phyloP scores from a whole-genome alignment of 164 flowering plant genomes.

The Vitis rupestris region DNA sequence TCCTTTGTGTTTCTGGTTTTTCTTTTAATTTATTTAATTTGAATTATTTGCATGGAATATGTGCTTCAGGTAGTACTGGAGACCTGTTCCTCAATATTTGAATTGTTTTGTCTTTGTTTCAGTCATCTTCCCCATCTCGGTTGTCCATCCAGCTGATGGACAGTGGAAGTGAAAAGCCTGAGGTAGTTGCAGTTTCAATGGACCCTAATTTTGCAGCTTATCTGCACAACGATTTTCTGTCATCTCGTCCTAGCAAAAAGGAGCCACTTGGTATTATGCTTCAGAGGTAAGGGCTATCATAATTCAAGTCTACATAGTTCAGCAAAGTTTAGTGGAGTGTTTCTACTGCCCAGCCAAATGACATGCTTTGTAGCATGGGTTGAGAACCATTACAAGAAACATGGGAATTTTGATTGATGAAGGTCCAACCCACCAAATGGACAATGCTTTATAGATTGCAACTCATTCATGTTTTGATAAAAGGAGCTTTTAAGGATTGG shows the following conservation, averaged over 20 bases:
- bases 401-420: no score
- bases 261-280: conserved; percentile 37
- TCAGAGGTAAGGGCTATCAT: conserved; percentile 35
- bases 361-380: background rate
- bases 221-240: conserved; percentile 52
- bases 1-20: conserved; percentile 2
- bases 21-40: background rate
- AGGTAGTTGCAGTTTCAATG: conserved; percentile 59
- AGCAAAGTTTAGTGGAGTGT: background rate
- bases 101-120: conserved; percentile 4
- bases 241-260: conserved; percentile 31
- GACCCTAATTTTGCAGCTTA: conserved; percentile 62
- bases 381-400: background rate
- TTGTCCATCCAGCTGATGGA: conserved; percentile 68
- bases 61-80: background rate
- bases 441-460: no score
- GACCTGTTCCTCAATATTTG: background rate
- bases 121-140: conserved; percentile 46
- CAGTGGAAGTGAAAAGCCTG: conserved; percentile 54
- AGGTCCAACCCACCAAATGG: no score
- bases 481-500: no score
- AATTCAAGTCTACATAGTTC: background rate
- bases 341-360: background rate
- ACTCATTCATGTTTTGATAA: no score
- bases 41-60: no score